phyloP scores from a whole-genome alignment of 176 grass and related monocot species.

The Stipa capillata region DNA sequence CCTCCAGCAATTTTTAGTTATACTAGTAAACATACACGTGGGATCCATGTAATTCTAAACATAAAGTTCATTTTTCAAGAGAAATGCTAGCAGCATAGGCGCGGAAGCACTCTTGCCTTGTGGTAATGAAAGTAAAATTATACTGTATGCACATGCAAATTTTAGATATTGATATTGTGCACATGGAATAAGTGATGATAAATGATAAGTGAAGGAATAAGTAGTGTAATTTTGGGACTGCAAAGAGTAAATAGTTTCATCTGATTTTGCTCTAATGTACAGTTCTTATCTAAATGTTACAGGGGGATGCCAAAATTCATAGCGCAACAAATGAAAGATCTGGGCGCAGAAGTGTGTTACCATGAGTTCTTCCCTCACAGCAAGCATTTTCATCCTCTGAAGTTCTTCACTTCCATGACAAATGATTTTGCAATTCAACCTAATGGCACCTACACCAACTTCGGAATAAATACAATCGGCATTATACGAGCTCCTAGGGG shows the following conservation, averaged over 20 bases:
- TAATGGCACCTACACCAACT: conserved; percentile 34
- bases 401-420: conserved; percentile 68
- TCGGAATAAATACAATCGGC: conserved; percentile 62
- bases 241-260: not conserved
- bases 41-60: not conserved
- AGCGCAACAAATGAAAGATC: conserved; percentile 45
- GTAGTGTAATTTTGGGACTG: not conserved
- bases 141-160: not conserved
- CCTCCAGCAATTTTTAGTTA: too few relatives aligned
- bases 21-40: too few relatives aligned
- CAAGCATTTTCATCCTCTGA: conserved; percentile 57
- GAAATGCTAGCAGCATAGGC: not conserved
- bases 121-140: not conserved
- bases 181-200: not conserved
- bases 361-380: conserved; percentile 52
- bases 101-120: not conserved
- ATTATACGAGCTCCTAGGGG: conserved; percentile 85
- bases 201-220: too few relatives aligned
- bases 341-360: conserved; percentile 80
- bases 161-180: not conserved
- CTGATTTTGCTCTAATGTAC: too few relatives aligned
- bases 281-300: conserved; percentile 24
- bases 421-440: conserved; percentile 19
- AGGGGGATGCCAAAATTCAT: conserved; percentile 65
- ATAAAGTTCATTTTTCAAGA: not conserved